Evolutionary conservation across 2,329 filamentous ascomycete genomes (phyloP).

Genomic region (Phialemoniopsis sp.): DNA sequence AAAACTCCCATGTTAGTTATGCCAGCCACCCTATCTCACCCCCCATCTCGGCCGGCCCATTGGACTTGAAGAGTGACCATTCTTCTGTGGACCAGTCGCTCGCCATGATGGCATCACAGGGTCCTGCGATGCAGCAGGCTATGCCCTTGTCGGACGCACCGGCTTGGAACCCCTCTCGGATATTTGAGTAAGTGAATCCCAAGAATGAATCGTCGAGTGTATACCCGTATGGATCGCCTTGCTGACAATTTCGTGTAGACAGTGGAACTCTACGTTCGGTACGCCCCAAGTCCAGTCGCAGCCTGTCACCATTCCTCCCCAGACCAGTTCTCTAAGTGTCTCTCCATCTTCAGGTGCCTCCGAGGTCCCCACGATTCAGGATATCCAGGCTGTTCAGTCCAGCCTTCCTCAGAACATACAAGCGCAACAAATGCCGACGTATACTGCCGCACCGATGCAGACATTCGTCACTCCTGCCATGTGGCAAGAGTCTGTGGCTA

Average conservation of each 20-base stretch:
- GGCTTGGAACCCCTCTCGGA: conserved; percentile 79
- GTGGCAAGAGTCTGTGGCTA: conserved; percentile 70
- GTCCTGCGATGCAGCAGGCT: conserved; percentile 44
- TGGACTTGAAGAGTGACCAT: conserved; percentile 75
- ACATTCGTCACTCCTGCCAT: conserved; percentile 66
- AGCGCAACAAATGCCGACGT: conserved; percentile 44
- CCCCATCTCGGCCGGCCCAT: conserved; percentile 69
- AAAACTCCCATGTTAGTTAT: conserved; percentile 58
- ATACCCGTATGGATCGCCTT: too few relatives aligned
- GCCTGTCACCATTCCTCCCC: conserved; percentile 34
- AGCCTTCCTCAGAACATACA: conserved; percentile 40
- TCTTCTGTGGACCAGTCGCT: conserved; percentile 64
- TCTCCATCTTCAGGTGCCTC: conserved; percentile 48
- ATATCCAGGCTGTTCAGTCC: conserved; percentile 42
- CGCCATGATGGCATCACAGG: conserved; percentile 62
- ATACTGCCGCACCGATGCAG: conserved; percentile 47
- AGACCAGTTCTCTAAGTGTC: conserved; percentile 48
- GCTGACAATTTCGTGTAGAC: conserved; percentile 45
- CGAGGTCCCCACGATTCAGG: conserved; percentile 50
- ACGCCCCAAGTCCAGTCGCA: conserved; percentile 52
- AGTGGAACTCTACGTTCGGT: conserved; percentile 95
- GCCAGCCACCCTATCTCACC: conserved; percentile 71
- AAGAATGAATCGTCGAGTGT: too few relatives aligned
- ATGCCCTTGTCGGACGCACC: conserved; percentile 60
- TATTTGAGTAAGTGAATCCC: conserved; percentile 75